Evolutionary conservation across 257 asterid species (phyloP).

Genomic region (Plantago elongata): DNA sequence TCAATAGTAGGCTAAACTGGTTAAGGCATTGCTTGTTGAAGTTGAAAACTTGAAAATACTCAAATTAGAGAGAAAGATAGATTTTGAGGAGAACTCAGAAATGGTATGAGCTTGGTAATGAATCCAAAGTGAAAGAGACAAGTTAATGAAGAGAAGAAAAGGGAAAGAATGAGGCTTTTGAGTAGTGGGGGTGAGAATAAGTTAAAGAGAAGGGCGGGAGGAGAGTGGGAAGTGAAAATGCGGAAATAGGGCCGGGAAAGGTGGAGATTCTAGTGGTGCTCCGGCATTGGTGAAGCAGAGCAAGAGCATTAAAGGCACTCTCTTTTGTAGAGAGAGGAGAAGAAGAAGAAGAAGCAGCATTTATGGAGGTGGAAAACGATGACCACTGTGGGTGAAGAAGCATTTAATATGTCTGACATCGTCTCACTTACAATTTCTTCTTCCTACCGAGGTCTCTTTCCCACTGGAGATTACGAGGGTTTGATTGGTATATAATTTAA

Average conservation of each 20-base stretch:
- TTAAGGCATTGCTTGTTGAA: too few species aligned
- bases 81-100: background rate
- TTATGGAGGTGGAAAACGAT: conserved; percentile 16
- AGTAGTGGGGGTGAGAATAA: conserved; percentile 1
- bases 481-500: too few species aligned
- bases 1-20: background rate
- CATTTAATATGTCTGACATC: conserved; percentile 25
- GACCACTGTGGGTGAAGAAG: conserved; percentile 10
- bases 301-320: conserved; percentile 37
- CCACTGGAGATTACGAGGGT: too few species aligned
- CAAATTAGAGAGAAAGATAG: too few species aligned
- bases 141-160: background rate
- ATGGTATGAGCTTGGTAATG: background rate
- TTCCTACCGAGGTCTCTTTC: too few species aligned
- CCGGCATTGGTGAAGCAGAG: conserved; percentile 36
- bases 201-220: conserved; percentile 7
- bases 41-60: too few species aligned
- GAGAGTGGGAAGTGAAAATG: background rate
- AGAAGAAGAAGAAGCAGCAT: conserved; percentile 25
- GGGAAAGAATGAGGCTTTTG: conserved; percentile 2
- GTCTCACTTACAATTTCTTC: too few species aligned
- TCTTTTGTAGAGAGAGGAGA: conserved; percentile 15
- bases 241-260: conserved; percentile 20
- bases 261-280: conserved; percentile 15
- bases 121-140: background rate